Evolutionary conservation across 352 stramenopile species (phyloP).

Genomic region (Pythium pyrilobum): DNA sequence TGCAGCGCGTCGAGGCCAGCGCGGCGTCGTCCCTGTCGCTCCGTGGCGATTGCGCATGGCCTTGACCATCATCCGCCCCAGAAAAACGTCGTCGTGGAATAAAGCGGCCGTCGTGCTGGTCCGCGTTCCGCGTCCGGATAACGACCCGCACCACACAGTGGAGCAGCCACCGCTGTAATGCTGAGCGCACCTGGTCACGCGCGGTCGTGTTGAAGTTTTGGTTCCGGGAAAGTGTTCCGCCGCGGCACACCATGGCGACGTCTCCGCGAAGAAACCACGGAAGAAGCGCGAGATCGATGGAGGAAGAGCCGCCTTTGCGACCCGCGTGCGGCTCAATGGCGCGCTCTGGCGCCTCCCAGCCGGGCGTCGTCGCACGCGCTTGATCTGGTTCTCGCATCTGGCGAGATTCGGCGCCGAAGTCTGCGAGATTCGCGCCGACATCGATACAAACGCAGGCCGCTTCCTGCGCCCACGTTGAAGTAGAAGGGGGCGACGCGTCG

Average conservation of each 20-base stretch:
- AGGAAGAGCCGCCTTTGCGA: background rate
- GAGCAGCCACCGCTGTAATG: constrained; percentile 31
- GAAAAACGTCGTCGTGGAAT: no score
- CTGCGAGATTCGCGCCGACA: no score
- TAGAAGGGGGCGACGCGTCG: no score
- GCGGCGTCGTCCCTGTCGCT: background rate
- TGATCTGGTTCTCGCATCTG: background rate
- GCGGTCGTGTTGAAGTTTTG: background rate
- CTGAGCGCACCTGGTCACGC: background rate
- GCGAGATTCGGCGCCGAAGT: no score
- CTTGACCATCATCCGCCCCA: no score
- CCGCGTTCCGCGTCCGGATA: no score
- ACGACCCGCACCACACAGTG: no score
- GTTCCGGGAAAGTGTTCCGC: background rate
- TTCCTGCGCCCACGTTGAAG: no score
- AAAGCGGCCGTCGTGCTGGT: no score
- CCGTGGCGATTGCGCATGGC: background rate
- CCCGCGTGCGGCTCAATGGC: background rate
- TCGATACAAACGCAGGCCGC: no score
- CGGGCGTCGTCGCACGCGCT: background rate
- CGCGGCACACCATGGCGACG: constrained; percentile 23
- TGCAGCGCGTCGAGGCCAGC: background rate
- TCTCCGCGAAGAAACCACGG: constrained; percentile 32
- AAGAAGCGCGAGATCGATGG: constrained; percentile 4
- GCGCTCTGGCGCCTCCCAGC: background rate